A percentile compares a stretch with the other conserved stretches of the same genome.
Conservation (phyloP, 2,329 filamentous ascomycete genomes). For the Pezicula carpinea region DNA sequence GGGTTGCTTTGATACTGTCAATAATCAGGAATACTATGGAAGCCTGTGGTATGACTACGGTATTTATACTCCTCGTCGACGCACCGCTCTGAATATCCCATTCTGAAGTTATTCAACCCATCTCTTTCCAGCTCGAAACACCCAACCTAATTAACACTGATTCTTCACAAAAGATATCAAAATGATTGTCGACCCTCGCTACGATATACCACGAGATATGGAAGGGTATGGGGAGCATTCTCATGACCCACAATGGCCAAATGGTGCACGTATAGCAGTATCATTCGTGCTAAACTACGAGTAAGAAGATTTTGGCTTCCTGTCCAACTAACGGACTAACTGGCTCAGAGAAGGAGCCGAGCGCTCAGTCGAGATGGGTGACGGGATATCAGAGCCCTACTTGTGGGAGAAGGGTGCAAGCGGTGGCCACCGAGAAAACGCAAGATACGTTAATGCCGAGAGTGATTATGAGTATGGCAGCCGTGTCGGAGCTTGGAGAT, state of each 20-base stretch:
- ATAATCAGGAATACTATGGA: no score
- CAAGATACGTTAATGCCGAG: slow-evolving; percentile 22
- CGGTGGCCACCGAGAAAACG: slow-evolving; percentile 2
- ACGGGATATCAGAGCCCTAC: slow-evolving; percentile 28
- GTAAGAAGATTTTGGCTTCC: background rate
- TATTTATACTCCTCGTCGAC: no score
- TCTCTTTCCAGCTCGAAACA: no score
- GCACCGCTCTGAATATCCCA: no score
- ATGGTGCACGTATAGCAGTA: slow-evolving; percentile 24
- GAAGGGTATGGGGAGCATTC: slow-evolving; percentile 19
- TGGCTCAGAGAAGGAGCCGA: slow-evolving; percentile 14
- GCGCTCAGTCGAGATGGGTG: slow-evolving; percentile 13
- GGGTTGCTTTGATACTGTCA: no score
- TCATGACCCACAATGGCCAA: slow-evolving; percentile 27
- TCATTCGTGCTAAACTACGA: slow-evolving; percentile 23
- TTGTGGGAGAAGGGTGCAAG: slow-evolving; percentile 31
- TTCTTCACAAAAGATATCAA: background rate
- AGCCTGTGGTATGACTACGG: no score
- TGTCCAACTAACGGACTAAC: background rate
- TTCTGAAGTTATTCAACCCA: no score
- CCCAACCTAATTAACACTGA: no score
- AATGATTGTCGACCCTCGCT: slow-evolving; percentile 11
- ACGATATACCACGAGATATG: slow-evolving; percentile 17
- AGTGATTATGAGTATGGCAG: slow-evolving; percentile 32
- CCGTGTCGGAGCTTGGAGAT: slow-evolving; percentile 31